These are phyloP conservation scores for Phytophthora palmivora DNA, from an alignment of 352 stramenopile species.

Conservation along the genomic window DNA sequence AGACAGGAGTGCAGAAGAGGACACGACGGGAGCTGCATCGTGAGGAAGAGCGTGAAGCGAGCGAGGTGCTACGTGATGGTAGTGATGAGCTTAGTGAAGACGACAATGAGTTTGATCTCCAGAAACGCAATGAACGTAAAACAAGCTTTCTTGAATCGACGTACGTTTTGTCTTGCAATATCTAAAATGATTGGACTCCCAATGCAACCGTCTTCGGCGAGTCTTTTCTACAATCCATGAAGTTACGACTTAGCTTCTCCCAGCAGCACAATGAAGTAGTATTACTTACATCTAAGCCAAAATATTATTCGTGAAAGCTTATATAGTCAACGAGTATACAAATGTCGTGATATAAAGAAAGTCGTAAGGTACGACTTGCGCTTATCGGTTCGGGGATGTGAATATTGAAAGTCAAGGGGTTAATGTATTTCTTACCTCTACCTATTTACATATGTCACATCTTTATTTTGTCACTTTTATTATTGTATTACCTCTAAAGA, in stretches of 20 bases:
- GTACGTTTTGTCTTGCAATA: not conserved
- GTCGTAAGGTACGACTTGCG: not conserved
- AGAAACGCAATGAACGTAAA: not conserved
- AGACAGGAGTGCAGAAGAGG: not conserved
- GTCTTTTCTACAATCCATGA: not conserved
- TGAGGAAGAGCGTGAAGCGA: not conserved
- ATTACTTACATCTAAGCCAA: not conserved
- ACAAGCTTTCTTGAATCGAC: not conserved
- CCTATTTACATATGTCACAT: too few species aligned
- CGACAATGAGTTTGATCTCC: not conserved
- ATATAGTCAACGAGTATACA: not conserved
- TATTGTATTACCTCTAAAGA: too few species aligned
- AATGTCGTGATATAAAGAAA: not conserved
- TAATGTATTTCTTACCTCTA: too few species aligned
- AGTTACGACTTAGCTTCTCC: not conserved
- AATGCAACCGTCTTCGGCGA: not conserved
- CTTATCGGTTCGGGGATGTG: too few species aligned
- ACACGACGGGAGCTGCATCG: not conserved
- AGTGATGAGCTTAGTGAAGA: not conserved
- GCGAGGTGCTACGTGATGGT: not conserved
- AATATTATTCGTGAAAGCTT: not conserved
- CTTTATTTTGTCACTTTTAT: too few species aligned
- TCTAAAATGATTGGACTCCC: not conserved
- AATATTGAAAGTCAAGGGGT: too few species aligned
- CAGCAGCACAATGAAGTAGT: not conserved